Conservation (phyloP, 176 grass and related monocot species). For the Eragrostis nindensis region DNA sequence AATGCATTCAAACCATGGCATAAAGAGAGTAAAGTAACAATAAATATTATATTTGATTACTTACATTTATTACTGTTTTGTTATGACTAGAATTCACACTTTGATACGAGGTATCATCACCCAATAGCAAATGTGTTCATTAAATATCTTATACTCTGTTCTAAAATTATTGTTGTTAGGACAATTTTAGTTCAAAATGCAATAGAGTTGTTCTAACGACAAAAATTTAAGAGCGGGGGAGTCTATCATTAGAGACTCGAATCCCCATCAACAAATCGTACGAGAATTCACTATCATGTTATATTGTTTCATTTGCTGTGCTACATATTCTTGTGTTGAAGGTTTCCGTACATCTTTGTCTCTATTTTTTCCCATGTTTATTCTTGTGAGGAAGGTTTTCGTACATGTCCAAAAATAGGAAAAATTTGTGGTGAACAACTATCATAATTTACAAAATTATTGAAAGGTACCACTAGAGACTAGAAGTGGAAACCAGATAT, state of each 20-base stretch:
- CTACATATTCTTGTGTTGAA: neutral
- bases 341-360: constrained; percentile 10
- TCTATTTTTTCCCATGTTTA: neutral
- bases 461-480: neutral
- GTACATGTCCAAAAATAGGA: neutral
- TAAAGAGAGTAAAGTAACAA: neutral
- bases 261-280: neutral
- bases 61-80: neutral
- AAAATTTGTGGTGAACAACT: neutral
- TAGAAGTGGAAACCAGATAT: neutral
- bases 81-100: neutral
- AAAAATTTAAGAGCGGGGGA: too few relatives aligned
- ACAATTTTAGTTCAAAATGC: too few relatives aligned
- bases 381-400: neutral
- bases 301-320: neutral
- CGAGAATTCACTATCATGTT: neutral
- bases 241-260: neutral
- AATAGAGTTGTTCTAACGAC: too few relatives aligned
- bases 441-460: neutral
- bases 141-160: too few relatives aligned
- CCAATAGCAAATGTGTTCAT: too few relatives aligned
- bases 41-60: neutral
- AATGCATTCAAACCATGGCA: neutral
- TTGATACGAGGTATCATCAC: neutral
- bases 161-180: too few relatives aligned